Evolutionary conservation across 2,329 filamentous ascomycete species (phyloP).

Genomic region (Endoconidiophora polonica): DNA sequence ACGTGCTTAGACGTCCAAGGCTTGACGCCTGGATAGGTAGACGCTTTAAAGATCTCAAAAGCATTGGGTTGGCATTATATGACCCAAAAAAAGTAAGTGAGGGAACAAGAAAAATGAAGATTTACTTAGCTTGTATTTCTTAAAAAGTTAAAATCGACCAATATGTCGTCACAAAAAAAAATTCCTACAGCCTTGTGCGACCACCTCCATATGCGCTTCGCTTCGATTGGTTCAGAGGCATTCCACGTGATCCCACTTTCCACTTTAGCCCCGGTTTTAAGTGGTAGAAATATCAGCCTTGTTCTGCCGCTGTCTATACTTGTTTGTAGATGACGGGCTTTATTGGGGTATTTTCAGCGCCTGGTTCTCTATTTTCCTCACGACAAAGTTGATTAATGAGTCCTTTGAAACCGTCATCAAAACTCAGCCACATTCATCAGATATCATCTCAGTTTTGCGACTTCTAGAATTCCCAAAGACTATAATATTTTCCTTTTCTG

Average conservation of each 20-base stretch:
- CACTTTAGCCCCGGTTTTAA: background rate
- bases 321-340: background rate
- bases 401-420: background rate
- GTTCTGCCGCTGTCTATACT: background rate
- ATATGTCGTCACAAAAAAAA: conserved; percentile 4
- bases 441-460: background rate
- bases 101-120: background rate
- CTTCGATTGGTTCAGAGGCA: background rate
- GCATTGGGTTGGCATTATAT: conserved; percentile 2
- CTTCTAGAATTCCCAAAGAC: no score
- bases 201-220: conserved; percentile 27
- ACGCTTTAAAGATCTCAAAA: conserved; percentile 3
- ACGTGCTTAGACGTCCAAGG: background rate
- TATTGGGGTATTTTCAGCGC: background rate
- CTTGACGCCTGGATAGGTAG: background rate
- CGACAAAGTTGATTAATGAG: background rate
- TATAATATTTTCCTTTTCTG: no score
- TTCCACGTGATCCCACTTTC: background rate
- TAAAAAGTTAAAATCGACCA: background rate
- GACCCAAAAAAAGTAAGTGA: background rate
- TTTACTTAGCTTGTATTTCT: background rate
- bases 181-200: conserved; percentile 3
- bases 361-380: background rate
- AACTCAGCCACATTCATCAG: background rate
- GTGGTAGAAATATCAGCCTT: background rate